Evolutionary conservation across 306 rosid genomes (phyloP), one percentile per base, ranked within the genome.

Genomic region (Fragaria vesca): DNA sequence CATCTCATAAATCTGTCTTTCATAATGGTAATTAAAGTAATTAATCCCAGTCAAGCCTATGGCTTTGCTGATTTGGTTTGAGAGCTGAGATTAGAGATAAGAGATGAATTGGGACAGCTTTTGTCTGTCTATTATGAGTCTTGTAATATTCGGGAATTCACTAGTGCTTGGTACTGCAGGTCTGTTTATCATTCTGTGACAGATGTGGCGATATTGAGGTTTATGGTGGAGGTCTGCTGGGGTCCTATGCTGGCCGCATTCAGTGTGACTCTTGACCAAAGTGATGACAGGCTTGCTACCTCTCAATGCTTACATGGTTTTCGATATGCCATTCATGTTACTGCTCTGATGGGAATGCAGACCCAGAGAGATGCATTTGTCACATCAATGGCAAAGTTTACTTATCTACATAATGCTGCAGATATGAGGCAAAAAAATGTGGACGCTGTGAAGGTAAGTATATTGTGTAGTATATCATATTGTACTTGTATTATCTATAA

Each of bases 181-280:
- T 90, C 97, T 73, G 87, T 87, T 32, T 96, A 93, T 88, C 97
- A 92, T 83, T 87, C 90, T 76, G 95, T 95, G 79, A 89, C 97
- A 24, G 97, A 95, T 81, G 97, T 90, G 66, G 89, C 97, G 50
- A 96, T 96, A 85, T 87, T 96, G 86, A 96, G 99, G 86, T 96
- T 96, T 85, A 96, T 96, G 98, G 94, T 90, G 62, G 99, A 96
- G 87, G 99, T 88, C 52, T 96, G 97, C 87, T 96, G 99, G 99
- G 98, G 98, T 76, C 99, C 99, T 71, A 91, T 96, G 91, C 86
- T 96, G 88, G 99, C 99, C 66, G 98, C 99, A 43, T 89, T 93
- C 79, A 96, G 99, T 85, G 98, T 96, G 85, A 96, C 97, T 58
- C 93, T 96, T 66, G 99, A 93, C 86, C 99, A 96, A 88, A 96